Base-by-base conservation (phyloP, 176 grass and related monocot genomes). In the Hyparrhenia diplandra region DNA sequence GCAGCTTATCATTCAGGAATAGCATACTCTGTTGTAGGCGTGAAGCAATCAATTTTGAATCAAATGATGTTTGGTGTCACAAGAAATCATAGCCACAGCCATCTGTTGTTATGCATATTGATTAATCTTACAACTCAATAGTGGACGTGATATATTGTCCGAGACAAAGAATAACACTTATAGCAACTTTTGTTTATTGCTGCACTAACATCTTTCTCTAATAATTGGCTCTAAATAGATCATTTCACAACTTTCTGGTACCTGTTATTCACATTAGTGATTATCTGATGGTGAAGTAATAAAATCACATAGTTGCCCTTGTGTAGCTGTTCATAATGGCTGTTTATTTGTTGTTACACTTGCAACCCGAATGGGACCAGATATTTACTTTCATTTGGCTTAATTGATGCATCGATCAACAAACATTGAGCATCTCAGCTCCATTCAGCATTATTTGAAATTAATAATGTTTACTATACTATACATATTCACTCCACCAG, bases 391-490 rank as follows among this genome's bases (percentile, higher is more conserved):
- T 80, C 0, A 10, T 10, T 4, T 57, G 34, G 18, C 72, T 37
- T 58, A 8, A 10, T 46, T 59, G 21, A 39, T 36, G 32, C 28
- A 69, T 73, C 17, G 30, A 31, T 51, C 17, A 41, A 41, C 18
- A 80, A 72, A 40, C 14, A 64, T 13, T 23, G 52, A 57, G 8
- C 17, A 85, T 36, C 31, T n/a, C 7, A 45, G 8, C 29, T 78
- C 21, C 21, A 57, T 78, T 27, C 28, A 45, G 75, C 29, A 59
- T 16, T 74, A 69, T 79, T 63, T 18, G 46, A 83, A 43, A 65
- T 28, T 13, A 45, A 64, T 29, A 18, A 46, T 55, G 71, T 55
- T 24, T 12, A 60, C 10, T 43, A 41, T 13, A 37, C 18, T n/a
- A 29, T 42, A 52, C 55, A 73, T 60, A 39, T 70, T 84, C 51